Base-by-base conservation (phyloP, 2,329 filamentous ascomycete species). In the Nemania sp. region DNA sequence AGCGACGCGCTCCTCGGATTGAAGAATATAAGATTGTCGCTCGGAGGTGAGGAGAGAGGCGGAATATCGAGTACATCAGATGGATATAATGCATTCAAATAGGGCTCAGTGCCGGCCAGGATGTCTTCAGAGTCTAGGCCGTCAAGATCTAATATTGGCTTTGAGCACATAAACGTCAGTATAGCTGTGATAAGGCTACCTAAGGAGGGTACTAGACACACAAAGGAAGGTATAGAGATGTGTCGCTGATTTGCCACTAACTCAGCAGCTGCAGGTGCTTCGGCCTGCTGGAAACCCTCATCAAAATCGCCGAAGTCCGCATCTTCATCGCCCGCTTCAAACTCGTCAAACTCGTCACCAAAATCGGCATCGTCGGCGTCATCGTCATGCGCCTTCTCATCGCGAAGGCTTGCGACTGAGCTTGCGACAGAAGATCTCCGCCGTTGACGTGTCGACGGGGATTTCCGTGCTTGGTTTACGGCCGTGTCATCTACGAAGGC, bases 1-100 rank as follows among this genome's bases (percentile, higher is more conserved):
- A 99, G 82, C 0, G 95, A 97, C 57, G 91, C 88, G 63, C 91
- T 96, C 60, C 93, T 87, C 54, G 92, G 89, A 42, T 91, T 96
- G 56, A 91, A 86, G 76, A 97, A 95, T 52, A 92, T 84, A 46
- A 89, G 80, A 63, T 84, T 81, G 35, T 82, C 81, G 68, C 81
- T 81, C 7, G 80, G 78, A n/a, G 79, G 75, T 57, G 81, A 79
- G 59, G 80, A 83, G 46, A 81, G 77, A 5, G 77, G 74, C 15
- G 83, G 80, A 20, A 81, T 75, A 55, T 83, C 79, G 60, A 83
- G 79, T 63, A 82, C 77, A 56, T 85, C 80, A 5, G 83, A 79
- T 1, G 87, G 84, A 69, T 90, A 92, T 59, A 91, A 80, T 37
- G 81, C 79, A 68, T 87, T 80, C 66, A 93, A 78, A 74, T 90